phyloP scores from a whole-genome alignment of 2,329 filamentous ascomycete genomes.

The Aureobasidium sp. region DNA sequence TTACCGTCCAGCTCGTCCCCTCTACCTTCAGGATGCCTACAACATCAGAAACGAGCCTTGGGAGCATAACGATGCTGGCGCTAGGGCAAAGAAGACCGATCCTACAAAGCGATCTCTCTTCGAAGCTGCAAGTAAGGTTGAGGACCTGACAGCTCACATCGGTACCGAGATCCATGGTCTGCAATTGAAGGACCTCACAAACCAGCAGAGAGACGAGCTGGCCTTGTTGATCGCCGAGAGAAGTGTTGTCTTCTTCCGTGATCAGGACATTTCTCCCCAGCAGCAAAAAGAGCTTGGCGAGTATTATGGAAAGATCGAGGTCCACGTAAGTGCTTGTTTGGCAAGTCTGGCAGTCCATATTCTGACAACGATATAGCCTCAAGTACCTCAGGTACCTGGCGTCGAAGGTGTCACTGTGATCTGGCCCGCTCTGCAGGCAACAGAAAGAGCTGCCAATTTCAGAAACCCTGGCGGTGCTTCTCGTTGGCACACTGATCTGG shows the following conservation, averaged over 20 bases:
- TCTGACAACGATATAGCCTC: slow-evolving; percentile 36
- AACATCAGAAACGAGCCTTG: slow-evolving; percentile 49
- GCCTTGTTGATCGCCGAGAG: slow-evolving; percentile 56
- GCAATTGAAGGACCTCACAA: slow-evolving; percentile 54
- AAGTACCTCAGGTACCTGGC: slow-evolving; percentile 64
- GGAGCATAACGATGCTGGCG: slow-evolving; percentile 52
- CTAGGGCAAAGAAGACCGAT: slow-evolving; percentile 44
- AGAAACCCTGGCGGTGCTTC: slow-evolving; percentile 61
- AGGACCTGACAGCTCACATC: slow-evolving; percentile 54
- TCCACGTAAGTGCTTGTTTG: slow-evolving; percentile 40
- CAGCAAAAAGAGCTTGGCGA: slow-evolving; percentile 57
- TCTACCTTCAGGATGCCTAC: slow-evolving; percentile 64
- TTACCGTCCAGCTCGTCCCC: slow-evolving; percentile 58
- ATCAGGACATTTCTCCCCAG: slow-evolving; percentile 55
- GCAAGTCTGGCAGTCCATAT: too few species aligned
- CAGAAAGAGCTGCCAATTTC: slow-evolving; percentile 55
- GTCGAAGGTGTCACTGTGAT: slow-evolving; percentile 55
- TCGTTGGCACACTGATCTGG: slow-evolving; percentile 63
- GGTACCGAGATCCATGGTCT: slow-evolving; percentile 59
- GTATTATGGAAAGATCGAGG: slow-evolving; percentile 57
- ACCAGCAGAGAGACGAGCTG: slow-evolving; percentile 55
- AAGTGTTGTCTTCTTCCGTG: slow-evolving; percentile 60
- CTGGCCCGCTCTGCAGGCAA: slow-evolving; percentile 61
- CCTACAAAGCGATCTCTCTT: slow-evolving; percentile 50
- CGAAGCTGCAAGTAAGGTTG: slow-evolving; percentile 55